These are phyloP conservation scores for Strigomonas oncopelti DNA, from an alignment of 208 protist species.

Conservation along the genomic window DNA sequence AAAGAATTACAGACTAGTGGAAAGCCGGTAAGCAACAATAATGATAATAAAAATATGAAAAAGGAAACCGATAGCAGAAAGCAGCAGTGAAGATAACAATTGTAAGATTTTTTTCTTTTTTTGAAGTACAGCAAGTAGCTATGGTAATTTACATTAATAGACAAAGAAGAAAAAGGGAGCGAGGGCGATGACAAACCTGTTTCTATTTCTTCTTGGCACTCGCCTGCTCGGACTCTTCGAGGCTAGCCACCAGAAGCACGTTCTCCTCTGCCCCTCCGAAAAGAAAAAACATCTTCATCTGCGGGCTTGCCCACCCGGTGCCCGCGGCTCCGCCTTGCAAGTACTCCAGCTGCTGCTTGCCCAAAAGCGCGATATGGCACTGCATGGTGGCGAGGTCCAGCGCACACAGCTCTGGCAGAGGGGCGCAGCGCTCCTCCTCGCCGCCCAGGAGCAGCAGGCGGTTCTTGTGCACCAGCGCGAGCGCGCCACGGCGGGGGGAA, in stretches of 20 bases:
- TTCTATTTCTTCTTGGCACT: constrained; percentile 34
- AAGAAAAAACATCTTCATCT: constrained; percentile 13
- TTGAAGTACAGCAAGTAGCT: too few species aligned
- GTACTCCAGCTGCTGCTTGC: not conserved
- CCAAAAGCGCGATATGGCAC: not conserved
- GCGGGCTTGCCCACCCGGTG: constrained; percentile 13
- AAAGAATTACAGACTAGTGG: too few species aligned
- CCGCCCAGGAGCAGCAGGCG: not conserved
- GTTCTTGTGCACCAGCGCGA: not conserved
- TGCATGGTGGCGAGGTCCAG: not conserved
- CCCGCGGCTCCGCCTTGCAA: not conserved
- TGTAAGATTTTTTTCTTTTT: too few species aligned
- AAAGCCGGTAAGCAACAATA: not conserved
- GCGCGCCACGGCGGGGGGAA: not conserved
- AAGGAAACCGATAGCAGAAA: not conserved
- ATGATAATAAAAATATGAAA: not conserved
- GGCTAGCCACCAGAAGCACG: not conserved
- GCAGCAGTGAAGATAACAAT: too few species aligned
- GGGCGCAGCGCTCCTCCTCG: not conserved
- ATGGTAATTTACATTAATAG: too few species aligned
- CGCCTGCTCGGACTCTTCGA: constrained; percentile 46
- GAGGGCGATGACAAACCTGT: too few species aligned
- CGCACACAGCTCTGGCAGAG: not conserved
- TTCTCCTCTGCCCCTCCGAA: not conserved
- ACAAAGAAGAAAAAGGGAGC: constrained; percentile 12